A percentile compares a stretch with the other conserved stretches of the same genome.
These are phyloP conservation scores for Sedum album DNA, from an alignment of 164 flowering plant species.

Conservation along the genomic window DNA sequence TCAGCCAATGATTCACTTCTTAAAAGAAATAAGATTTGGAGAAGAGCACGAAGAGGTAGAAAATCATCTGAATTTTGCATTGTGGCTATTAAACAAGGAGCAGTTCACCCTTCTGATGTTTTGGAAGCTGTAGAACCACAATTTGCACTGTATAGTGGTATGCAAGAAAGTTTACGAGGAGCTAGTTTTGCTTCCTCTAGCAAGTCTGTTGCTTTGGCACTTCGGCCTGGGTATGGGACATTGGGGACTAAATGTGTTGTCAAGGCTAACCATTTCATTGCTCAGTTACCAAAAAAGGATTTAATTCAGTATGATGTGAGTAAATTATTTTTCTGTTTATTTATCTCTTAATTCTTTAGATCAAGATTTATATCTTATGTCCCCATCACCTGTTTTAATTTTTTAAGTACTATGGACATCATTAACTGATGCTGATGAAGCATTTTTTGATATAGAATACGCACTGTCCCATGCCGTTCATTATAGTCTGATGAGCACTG, in stretches of 20 bases:
- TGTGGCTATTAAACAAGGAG: slow-evolving; percentile 25
- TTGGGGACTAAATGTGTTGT: slow-evolving; percentile 81
- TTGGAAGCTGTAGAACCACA: slow-evolving; percentile 8
- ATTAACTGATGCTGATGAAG: slow-evolving; percentile 4
- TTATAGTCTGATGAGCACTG: not conserved
- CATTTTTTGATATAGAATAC: slow-evolving; percentile 18
- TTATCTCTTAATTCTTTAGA: slow-evolving; percentile 4
- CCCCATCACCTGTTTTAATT: not conserved
- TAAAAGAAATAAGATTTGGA: slow-evolving; percentile 43
- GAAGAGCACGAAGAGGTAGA: slow-evolving; percentile 62
- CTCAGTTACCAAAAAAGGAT: slow-evolving; percentile 76
- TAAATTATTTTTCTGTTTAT: too few species aligned
- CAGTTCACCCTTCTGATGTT: slow-evolving; percentile 11
- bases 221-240: slow-evolving; percentile 78
- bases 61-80: slow-evolving; percentile 44
- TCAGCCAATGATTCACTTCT: slow-evolving; percentile 42
- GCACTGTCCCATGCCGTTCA: slow-evolving; percentile 7
- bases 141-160: not conserved
- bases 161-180: slow-evolving; percentile 23
- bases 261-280: slow-evolving; percentile 92
- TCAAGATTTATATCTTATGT: not conserved
- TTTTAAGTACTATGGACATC: not conserved
- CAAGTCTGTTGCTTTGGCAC: slow-evolving; percentile 58
- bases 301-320: slow-evolving; percentile 94
- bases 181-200: slow-evolving; percentile 60